Conservation (phyloP, 2,329 filamentous ascomycete species). For the Exophiala spinifera region DNA sequence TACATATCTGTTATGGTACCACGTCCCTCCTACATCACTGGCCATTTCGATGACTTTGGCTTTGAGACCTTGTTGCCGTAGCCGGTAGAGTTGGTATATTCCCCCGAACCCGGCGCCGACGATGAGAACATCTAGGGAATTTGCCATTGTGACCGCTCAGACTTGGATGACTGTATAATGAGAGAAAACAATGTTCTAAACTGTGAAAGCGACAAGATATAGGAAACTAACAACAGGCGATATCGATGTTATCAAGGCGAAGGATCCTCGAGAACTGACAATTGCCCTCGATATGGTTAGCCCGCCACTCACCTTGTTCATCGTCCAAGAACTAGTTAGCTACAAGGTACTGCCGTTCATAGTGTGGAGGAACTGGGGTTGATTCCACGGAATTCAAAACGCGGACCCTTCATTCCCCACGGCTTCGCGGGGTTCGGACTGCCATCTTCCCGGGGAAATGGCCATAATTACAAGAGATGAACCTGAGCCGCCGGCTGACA, state of each 20-base stretch:
- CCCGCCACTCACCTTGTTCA: too few species aligned
- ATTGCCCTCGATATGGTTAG: not conserved
- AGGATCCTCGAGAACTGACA: not conserved
- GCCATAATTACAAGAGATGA: too few species aligned
- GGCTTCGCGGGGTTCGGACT: too few species aligned
- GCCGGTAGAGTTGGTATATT: conserved; percentile 51
- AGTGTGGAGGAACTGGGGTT: not conserved
- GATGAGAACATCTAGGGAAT: conserved; percentile 17
- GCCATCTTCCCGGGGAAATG: too few species aligned
- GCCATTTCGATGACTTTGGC: conserved; percentile 53
- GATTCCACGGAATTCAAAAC: not conserved
- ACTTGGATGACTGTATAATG: too few species aligned
- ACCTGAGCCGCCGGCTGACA: too few species aligned
- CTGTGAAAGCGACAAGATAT: not conserved
- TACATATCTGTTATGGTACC: conserved; percentile 36
- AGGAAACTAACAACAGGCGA: not conserved
- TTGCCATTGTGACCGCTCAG: too few species aligned
- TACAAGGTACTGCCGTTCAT: too few species aligned
- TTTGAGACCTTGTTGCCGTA: conserved; percentile 50
- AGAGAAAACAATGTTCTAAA: too few species aligned
- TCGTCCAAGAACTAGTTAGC: too few species aligned
- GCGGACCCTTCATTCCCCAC: not conserved
- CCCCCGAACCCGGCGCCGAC: conserved; percentile 38
- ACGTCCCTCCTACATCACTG: conserved; percentile 39
- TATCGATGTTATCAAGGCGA: not conserved